phyloP scores from a whole-genome alignment of 2,329 filamentous ascomycete genomes.

The Nemania sp. region DNA sequence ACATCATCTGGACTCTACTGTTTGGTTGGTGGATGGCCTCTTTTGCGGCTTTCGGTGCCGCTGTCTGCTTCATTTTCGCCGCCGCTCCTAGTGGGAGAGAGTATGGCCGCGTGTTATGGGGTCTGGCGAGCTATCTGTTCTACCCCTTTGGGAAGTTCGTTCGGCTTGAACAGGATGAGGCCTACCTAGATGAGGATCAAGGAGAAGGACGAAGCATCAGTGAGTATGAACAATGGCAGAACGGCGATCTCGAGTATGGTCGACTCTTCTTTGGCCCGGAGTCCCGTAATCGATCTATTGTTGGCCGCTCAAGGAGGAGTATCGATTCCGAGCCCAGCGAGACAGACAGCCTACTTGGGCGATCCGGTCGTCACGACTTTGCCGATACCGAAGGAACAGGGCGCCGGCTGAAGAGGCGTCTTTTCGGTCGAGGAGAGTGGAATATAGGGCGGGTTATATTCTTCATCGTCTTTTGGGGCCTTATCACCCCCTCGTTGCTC shows the following conservation, averaged over 20 bases:
- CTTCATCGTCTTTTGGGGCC: slow-evolving; percentile 93
- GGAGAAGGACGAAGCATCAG: slow-evolving; percentile 96
- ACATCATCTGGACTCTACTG: slow-evolving; percentile 83
- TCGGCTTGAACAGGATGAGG: slow-evolving; percentile 88
- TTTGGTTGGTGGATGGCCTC: slow-evolving; percentile 97
- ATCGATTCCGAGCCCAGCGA: slow-evolving; percentile 84
- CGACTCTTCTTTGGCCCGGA: slow-evolving; percentile 93
- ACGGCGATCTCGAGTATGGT: slow-evolving; percentile 92
- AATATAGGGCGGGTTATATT: slow-evolving; percentile 93
- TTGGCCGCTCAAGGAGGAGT: slow-evolving; percentile 85
- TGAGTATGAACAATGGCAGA: slow-evolving; percentile 99
- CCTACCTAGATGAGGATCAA: slow-evolving; percentile 91
- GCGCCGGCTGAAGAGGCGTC: slow-evolving; percentile 70
- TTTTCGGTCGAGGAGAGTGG: slow-evolving; percentile 97
- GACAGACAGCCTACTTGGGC: slow-evolving; percentile 84
- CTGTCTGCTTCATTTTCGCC: slow-evolving; percentile 78
- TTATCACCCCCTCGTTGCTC: slow-evolving; percentile 85
- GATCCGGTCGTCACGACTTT: slow-evolving; percentile 57
- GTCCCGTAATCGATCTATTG: slow-evolving; percentile 70
- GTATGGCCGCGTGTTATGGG: slow-evolving; percentile 85
- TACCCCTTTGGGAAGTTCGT: slow-evolving; percentile 98
- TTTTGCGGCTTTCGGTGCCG: slow-evolving; percentile 73
- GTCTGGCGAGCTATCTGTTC: slow-evolving; percentile 82
- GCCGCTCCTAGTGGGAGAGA: slow-evolving; percentile 79
- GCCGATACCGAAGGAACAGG: slow-evolving; percentile 39